Evolutionary conservation across 2,329 filamentous ascomycete genomes (phyloP).

Genomic region (Trichocomaceae sp.): DNA sequence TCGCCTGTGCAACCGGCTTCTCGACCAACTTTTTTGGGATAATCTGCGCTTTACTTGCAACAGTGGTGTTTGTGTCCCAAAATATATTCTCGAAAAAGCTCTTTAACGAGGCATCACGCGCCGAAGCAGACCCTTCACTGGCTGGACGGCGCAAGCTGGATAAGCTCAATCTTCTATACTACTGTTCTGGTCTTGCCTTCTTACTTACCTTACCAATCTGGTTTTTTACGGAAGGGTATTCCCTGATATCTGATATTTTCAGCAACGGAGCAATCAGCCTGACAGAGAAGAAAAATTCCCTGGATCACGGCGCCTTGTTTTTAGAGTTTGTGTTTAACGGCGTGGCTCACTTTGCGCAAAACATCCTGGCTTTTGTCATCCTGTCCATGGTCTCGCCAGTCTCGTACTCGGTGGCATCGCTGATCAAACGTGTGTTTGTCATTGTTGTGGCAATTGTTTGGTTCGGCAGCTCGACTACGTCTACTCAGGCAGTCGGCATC

Average conservation of each 20-base stretch:
- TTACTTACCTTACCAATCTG: conserved; percentile 82
- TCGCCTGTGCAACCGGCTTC: conserved; percentile 90
- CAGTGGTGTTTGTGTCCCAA: conserved; percentile 91
- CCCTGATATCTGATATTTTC: conserved; percentile 69
- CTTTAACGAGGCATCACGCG: conserved; percentile 86
- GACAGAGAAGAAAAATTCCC: conserved; percentile 67
- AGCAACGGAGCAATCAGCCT: conserved; percentile 73
- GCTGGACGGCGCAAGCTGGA: conserved; percentile 71
- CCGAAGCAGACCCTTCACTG: conserved; percentile 64
- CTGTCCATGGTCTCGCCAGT: conserved; percentile 92
- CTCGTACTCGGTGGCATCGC: conserved; percentile 89
- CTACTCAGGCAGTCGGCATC: conserved; percentile 77
- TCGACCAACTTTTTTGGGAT: conserved; percentile 87
- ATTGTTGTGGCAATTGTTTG: conserved; percentile 91
- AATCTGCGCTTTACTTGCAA: conserved; percentile 78
- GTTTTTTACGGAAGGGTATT: conserved; percentile 83
- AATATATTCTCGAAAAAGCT: conserved; percentile 98
- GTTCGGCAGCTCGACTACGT: conserved; percentile 87
- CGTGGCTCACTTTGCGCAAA: conserved; percentile 91
- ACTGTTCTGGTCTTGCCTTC: conserved; percentile 92
- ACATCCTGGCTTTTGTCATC: conserved; percentile 88
- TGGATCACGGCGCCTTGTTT: conserved; percentile 54
- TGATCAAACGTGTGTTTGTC: conserved; percentile 97
- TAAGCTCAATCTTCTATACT: conserved; percentile 93
- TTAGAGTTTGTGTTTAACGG: conserved; percentile 97